Evolutionary conservation across 805 yeast species (phyloP).

Genomic region (Candida sonorensis): DNA sequence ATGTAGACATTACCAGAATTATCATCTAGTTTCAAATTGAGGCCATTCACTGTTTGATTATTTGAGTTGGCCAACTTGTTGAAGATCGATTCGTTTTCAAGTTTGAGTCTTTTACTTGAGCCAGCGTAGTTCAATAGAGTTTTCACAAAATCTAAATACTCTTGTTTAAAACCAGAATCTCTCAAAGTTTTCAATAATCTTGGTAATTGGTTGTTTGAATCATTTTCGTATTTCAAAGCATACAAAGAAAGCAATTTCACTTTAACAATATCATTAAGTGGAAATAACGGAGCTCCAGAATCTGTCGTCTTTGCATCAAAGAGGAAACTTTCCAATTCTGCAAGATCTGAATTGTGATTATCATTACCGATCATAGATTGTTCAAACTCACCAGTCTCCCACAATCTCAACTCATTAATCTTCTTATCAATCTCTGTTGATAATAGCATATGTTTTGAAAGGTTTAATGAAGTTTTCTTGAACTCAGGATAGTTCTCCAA

Average conservation of each 20-base stretch:
- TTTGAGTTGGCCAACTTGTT: conserved; percentile 19
- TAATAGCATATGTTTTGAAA: conserved; percentile 85
- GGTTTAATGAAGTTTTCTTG: conserved; percentile 78
- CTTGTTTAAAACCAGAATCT: conserved; percentile 28
- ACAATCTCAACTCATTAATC: conserved; percentile 56
- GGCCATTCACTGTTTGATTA: conserved; percentile 26
- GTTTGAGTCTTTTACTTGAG: conserved; percentile 32
- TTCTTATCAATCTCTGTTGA: conserved; percentile 79
- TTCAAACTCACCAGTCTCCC: conserved; percentile 87
- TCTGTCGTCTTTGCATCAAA: conserved; percentile 19
- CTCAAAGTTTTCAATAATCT: conserved; percentile 33
- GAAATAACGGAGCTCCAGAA: conserved; percentile 19
- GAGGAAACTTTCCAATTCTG: conserved; percentile 52
- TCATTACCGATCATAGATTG: conserved; percentile 73
- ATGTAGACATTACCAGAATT: conserved; percentile 69
- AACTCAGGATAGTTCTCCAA: conserved; percentile 93
- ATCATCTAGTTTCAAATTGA: conserved; percentile 27
- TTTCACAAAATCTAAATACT: conserved; percentile 37
- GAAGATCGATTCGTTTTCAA: conserved; percentile 27
- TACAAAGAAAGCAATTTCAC: conserved; percentile 69
- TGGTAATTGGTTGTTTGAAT: conserved; percentile 36
- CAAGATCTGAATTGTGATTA: conserved; percentile 44
- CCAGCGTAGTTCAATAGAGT: conserved; percentile 42
- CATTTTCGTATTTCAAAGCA: conserved; percentile 60
- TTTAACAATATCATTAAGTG: conserved; percentile 49